phyloP scores from a whole-genome alignment of 2,329 filamentous ascomycete genomes.

The Monosporascus cannonballus region DNA sequence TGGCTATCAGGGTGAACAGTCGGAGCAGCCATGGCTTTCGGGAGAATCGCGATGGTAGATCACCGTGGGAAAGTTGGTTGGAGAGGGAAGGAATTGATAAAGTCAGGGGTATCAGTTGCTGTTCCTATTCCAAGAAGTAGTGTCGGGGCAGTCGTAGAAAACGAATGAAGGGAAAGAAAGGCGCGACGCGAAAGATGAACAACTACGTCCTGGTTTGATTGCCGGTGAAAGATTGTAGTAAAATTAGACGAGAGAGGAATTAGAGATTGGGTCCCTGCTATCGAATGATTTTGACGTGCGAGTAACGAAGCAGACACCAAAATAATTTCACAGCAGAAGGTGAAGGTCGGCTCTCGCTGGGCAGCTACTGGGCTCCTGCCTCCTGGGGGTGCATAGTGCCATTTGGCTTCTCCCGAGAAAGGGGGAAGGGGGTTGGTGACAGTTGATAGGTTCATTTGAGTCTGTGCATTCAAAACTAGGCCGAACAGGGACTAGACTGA shows the following conservation, averaged over 20 bases:
- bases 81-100: constrained; percentile 22
- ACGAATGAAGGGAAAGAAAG: constrained; percentile 15
- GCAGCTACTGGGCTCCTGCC: too few species aligned
- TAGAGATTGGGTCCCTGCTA: neutral
- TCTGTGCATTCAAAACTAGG: constrained; percentile 12
- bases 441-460: constrained; percentile 20
- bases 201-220: constrained; percentile 4
- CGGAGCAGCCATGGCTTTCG: constrained; percentile 57
- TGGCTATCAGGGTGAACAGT: constrained; percentile 89
- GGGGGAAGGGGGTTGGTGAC: constrained; percentile 19
- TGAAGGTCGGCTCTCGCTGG: constrained; percentile 7
- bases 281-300: neutral
- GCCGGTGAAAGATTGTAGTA: constrained; percentile 11
- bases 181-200: neutral
- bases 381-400: neutral
- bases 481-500: constrained; percentile 7
- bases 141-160: constrained; percentile 22
- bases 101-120: constrained; percentile 19
- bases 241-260: constrained; percentile 3
- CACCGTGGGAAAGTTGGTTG: neutral
- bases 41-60: constrained; percentile 1
- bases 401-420: constrained; percentile 11
- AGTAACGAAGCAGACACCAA: constrained; percentile 14
- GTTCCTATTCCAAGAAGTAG: constrained; percentile 33
- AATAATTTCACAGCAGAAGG: constrained; percentile 40